Evolutionary conservation across 2,329 filamentous ascomycete species (phyloP).

Genomic region (Zasmidium angulare): DNA sequence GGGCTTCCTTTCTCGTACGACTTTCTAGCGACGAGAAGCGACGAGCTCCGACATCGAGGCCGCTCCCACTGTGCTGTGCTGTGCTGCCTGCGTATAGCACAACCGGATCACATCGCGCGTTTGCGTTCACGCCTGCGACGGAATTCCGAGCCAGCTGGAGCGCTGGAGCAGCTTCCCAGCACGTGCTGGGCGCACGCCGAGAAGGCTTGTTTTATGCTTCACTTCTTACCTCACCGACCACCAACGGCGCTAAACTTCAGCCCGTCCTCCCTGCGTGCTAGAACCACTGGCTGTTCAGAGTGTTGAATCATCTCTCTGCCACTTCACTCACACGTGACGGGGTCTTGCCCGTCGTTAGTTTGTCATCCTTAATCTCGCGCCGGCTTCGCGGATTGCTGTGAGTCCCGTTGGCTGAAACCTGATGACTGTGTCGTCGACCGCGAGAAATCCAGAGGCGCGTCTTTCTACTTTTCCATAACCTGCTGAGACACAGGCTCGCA

Average conservation of each 20-base stretch:
- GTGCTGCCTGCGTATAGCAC: not conserved
- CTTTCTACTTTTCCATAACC: not conserved
- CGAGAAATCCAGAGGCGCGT: not conserved
- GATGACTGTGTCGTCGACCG: constrained; percentile 1
- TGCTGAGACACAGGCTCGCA: not conserved
- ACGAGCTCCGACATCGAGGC: no score
- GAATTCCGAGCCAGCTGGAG: not conserved
- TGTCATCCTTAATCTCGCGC: not conserved
- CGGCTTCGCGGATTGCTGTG: not conserved
- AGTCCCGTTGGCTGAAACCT: constrained; percentile 3
- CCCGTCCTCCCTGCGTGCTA: not conserved
- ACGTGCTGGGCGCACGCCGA: not conserved
- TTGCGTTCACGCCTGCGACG: not conserved
- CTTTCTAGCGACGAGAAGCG: not conserved
- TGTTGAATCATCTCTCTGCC: not conserved
- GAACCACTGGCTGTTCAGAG: not conserved
- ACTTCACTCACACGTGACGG: not conserved
- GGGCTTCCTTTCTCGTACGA: not conserved
- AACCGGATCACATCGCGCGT: not conserved
- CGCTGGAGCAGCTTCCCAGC: no score
- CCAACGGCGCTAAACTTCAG: not conserved
- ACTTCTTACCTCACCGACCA: constrained; percentile 4
- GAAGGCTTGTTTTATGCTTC: constrained; percentile 7
- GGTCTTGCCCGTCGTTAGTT: not conserved
- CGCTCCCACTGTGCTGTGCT: no score